Base-by-base conservation (phyloP, 1,284 basidiomycete species). In the Sphaerobolus stellatus region DNA sequence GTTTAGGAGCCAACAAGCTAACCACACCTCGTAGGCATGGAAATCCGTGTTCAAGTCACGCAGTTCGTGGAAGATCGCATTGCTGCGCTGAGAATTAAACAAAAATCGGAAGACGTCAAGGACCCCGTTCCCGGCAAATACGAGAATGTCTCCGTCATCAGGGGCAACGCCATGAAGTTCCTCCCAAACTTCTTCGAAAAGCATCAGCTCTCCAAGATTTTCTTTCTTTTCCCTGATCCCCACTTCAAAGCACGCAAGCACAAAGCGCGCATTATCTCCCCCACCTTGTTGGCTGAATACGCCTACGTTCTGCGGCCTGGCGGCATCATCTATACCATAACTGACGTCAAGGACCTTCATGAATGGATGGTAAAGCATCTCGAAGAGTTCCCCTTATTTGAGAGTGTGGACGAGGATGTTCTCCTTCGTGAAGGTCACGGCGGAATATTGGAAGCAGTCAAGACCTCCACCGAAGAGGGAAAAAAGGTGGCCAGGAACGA, bases 91-190 rank as follows among this genome's bases (percentile, higher is more conserved):
- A 86, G 96, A 13, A 70, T 80, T 48, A 75, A 74, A 38, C 79
- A 88, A 55, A 55, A 64, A 62, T 58, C 60, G 38, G 55, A 64
- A 31, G 48, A 66, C 41, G 56, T 31, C 31, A 25, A 50, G 48
- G 56, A 61, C 52, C 56, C 68, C 14, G 57, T 66, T 6, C 69
- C 78, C 11, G 74, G 77, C 36, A 71, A 84, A 52, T 98, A 90
- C 72, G 84, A 96, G 66, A 99, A 99, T 70, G 84, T 98, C 52
- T 94, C 93, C 48, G 87, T 98, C 59, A 89, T 98, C 59, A 89
- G 96, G 49, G 94, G 92, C 9, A 99, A 99, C 71, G 89, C 92
- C 44, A 98, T 98, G 96, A 99, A 99, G 75, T 98, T 98, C 72
- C 81, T 98, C 60, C 92, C 95, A 13, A 99, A 99, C 75, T 98